Evolutionary conservation across 768 basidiomycete genomes (phyloP), one percentile per base, ranked within the genome.

Genomic region (Amanita polypyramis): DNA sequence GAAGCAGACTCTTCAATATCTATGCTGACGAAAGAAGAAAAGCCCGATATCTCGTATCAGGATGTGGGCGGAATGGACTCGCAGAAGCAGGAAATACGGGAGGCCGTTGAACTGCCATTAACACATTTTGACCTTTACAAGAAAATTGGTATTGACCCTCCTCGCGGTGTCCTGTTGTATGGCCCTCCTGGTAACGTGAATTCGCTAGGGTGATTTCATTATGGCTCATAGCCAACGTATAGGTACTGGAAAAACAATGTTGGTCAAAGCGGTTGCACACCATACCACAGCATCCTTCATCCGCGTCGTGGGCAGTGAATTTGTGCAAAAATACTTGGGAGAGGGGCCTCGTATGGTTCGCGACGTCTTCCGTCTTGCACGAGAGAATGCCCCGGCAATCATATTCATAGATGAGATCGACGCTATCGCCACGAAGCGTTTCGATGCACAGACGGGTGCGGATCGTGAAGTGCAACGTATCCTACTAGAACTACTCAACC

Each of bases 271-370:
- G n/a, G 96, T 99, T 21, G 96, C 96, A 19, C 85, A 94, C 61
- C 90, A 97, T 62, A 98, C 96, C 32, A 94, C 92, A 1, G 96
- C 96, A 6, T 74, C 91, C 10, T 99, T 99, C 72, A 98, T 99
- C 57, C 89, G 96, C 33, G 96, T 99, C 14, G 93, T 96, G 25
- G 96, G 96, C 17, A 90, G 86, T 57, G 96, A 99, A 67, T 99
- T 99, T 61, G 96, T 99, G 7, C 96, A 99, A 70, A 99, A 99
- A 65, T 99, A 99, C 60, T 79, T 99, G 4, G 96, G 96, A 58
- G 96, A 99, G 72, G 96, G 96, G 29, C 96, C 96, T 35, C 89
- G 96, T 54, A 99, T 99, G 96, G 96, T 99, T 54, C 85, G 96
- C 60, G 96, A 99, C 62, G 96, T 99, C 46, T 99, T 99, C 75